These are phyloP conservation scores for Nidula niveotomentosa DNA, from an alignment of 1,284 basidiomycete genomes.

Conservation along the genomic window DNA sequence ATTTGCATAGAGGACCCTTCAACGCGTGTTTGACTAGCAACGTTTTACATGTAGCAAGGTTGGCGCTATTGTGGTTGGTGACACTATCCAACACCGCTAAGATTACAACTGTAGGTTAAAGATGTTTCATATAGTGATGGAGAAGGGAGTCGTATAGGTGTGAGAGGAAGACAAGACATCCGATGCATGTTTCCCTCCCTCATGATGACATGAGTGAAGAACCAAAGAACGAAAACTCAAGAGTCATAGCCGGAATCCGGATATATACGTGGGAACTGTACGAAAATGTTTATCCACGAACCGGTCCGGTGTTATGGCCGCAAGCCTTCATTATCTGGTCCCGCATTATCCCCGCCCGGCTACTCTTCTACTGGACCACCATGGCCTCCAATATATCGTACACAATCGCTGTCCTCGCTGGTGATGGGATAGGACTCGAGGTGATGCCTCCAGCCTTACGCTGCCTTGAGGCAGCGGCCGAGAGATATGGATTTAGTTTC, in stretches of 20 bases:
- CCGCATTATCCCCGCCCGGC: background rate
- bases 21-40: too few species aligned
- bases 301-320: background rate
- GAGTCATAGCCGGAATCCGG: background rate
- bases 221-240: background rate
- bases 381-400: slow-evolving; percentile 23
- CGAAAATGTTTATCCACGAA: background rate
- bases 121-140: too few species aligned
- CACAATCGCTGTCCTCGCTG: slow-evolving; percentile 53
- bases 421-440: slow-evolving; percentile 58
- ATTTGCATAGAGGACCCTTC: too few species aligned
- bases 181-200: background rate
- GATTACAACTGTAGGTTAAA: too few species aligned
- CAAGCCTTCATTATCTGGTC: background rate
- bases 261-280: background rate
- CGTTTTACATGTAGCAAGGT: too few species aligned
- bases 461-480: slow-evolving; percentile 33
- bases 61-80: too few species aligned
- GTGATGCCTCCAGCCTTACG: slow-evolving; percentile 43
- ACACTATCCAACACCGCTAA: too few species aligned
- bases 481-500: slow-evolving; percentile 30
- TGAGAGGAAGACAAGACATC: too few species aligned
- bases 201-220: background rate
- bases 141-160: too few species aligned
- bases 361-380: background rate